Conservation (phyloP, 148 eudicot genomes). For the Persicaria maculosa region DNA sequence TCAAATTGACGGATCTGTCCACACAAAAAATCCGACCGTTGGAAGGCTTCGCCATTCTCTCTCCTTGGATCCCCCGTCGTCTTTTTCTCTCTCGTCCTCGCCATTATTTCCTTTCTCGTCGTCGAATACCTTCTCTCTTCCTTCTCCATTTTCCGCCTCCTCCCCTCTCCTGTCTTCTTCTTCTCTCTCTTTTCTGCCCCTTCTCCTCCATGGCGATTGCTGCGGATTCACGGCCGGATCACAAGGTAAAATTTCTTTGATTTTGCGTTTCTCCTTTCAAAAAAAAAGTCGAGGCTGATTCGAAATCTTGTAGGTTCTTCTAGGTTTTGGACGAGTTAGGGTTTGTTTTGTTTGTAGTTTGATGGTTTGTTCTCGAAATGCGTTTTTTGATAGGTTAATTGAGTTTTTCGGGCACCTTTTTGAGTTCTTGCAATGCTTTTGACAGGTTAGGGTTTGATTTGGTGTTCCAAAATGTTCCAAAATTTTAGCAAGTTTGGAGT, state of each 20-base stretch:
- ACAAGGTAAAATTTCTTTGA: slow-evolving; percentile 29
- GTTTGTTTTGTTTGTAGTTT: neutral
- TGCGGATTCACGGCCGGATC: slow-evolving; percentile 31
- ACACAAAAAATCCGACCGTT: slow-evolving; percentile 33
- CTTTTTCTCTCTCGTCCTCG: neutral
- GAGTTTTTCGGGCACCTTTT: neutral
- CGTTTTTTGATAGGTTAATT: neutral
- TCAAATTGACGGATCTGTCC: slow-evolving; percentile 1
- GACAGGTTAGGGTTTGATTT: neutral
- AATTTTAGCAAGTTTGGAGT: neutral
- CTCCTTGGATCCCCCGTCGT: neutral
- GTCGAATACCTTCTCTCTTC: neutral
- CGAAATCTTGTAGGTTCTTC: neutral
- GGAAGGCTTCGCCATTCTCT: neutral
- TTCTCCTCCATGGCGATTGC: slow-evolving; percentile 36
- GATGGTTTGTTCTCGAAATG: neutral
- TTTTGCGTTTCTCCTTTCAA: too few species aligned
- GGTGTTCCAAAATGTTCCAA: too few species aligned
- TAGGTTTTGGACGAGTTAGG: neutral
- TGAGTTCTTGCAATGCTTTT: neutral
- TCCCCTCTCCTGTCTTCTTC: neutral
- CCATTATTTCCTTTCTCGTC: slow-evolving; percentile 1
- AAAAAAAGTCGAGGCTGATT: neutral
- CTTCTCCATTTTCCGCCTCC: slow-evolving; percentile 4
- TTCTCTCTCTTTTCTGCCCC: slow-evolving; percentile 14